A percentile compares a stretch with the other conserved stretches of the same genome.
Conservation (phyloP, 78 protist genomes). For the Dictyostelium discoideum region DNA sequence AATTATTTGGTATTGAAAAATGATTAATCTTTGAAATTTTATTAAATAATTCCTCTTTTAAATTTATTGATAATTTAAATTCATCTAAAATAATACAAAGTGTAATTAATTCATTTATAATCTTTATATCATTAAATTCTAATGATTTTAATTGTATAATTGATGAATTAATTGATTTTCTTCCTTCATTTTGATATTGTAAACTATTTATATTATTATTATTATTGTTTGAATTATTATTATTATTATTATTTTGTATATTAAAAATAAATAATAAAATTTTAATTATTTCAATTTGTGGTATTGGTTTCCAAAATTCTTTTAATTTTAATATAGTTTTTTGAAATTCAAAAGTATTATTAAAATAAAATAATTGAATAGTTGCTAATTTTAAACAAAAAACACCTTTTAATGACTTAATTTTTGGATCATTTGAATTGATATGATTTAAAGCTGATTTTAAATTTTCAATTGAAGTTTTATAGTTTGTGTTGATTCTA, state of each 20-base stretch:
- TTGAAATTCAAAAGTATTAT: background rate
- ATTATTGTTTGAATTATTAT: background rate
- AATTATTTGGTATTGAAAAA: background rate
- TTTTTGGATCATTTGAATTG: background rate
- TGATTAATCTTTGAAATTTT: background rate
- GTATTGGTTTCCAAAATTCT: background rate
- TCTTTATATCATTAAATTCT: background rate
- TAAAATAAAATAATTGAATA: slow-evolving; percentile 6
- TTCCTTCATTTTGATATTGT: background rate
- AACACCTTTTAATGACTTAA: background rate
- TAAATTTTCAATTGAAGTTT: slow-evolving; percentile 4
- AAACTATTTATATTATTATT: background rate
- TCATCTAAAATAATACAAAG: background rate
- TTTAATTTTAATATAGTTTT: background rate
- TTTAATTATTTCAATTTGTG: background rate
- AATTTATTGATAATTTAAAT: background rate
- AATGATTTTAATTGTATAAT: background rate
- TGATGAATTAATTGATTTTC: background rate
- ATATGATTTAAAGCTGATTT: background rate
- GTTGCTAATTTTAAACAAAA: slow-evolving; percentile 43
- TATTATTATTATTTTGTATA: background rate
- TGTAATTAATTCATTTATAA: background rate
- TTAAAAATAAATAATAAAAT: no score
- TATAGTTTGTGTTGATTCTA: background rate
- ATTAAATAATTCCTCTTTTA: background rate